A percentile compares a stretch with the other conserved stretches of the same genome.
Evolutionary conservation across 2,329 filamentous ascomycete genomes (phyloP).

Genomic region (Botrytis fragariae): DNA sequence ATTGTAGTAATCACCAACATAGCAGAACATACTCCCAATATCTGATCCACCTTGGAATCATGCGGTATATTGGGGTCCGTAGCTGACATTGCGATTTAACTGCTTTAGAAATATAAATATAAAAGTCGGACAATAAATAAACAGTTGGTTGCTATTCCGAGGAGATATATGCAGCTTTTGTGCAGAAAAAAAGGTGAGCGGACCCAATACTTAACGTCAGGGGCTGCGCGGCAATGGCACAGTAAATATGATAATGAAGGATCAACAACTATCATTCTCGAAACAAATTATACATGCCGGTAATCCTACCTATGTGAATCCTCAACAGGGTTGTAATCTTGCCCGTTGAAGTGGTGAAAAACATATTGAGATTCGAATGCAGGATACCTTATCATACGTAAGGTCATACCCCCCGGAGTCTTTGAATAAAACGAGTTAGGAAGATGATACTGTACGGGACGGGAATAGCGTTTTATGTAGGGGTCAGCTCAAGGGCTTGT

Average conservation of each 20-base stretch:
- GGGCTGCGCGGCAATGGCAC: not conserved
- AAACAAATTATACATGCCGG: not conserved
- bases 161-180: constrained; percentile 1
- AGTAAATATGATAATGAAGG: not conserved
- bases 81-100: not conserved
- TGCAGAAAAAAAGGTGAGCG: not conserved
- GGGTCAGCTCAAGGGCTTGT: not conserved
- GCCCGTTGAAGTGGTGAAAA: not conserved
- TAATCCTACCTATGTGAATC: not conserved
- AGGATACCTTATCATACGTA: not conserved
- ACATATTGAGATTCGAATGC: not conserved
- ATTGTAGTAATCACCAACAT: constrained; percentile 15
- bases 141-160: not conserved
- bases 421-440: not conserved
- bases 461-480: not conserved
- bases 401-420: not conserved
- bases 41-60: constrained; percentile 14
- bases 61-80: not conserved
- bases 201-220: not conserved
- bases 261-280: not conserved
- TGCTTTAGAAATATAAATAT: not conserved
- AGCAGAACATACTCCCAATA: constrained; percentile 14
- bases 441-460: not conserved
- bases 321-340: not conserved
- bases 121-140: not conserved